phyloP scores from a whole-genome alignment of 108 stramenopile species.

The Fistulifera solaris region DNA sequence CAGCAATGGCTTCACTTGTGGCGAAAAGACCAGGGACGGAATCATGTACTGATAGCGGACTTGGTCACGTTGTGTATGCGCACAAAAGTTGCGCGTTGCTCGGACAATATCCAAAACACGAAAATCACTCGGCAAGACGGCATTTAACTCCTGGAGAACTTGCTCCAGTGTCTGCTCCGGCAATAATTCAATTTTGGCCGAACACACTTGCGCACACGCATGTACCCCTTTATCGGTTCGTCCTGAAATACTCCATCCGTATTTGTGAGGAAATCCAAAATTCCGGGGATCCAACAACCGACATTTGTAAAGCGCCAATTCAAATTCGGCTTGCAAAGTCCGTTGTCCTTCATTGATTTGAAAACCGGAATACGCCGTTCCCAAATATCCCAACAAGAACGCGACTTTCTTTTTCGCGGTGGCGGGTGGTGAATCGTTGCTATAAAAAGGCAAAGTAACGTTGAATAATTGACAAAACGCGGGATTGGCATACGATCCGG shows the following conservation, averaged over 20 bases:
- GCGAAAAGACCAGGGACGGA: constrained; percentile 74
- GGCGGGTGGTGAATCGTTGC: background rate
- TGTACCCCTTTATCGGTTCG: constrained; percentile 95
- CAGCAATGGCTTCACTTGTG: constrained; percentile 14
- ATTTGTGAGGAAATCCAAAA: constrained; percentile 87
- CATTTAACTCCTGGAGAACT: constrained; percentile 60
- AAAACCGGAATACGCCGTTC: constrained; percentile 64
- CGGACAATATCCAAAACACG: constrained; percentile 74
- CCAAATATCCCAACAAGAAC: constrained; percentile 47
- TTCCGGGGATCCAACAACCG: constrained; percentile 60
- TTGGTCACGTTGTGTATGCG: constrained; percentile 79
- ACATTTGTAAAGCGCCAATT: constrained; percentile 70
- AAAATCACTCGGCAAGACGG: constrained; percentile 78
- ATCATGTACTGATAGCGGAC: constrained; percentile 97
- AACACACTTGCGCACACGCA: constrained; percentile 89
- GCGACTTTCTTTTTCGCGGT: constrained; percentile 46
- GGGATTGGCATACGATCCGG: constrained; percentile 60
- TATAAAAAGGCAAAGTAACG: constrained; percentile 10
- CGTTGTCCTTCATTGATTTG: constrained; percentile 76
- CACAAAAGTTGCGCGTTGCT: constrained; percentile 80
- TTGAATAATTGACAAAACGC: constrained; percentile 41
- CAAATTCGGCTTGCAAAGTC: constrained; percentile 89
- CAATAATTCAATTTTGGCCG: constrained; percentile 62
- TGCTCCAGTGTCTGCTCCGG: constrained; percentile 35
- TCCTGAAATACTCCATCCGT: constrained; percentile 88